Evolutionary conservation across 208 protist species (phyloP).

Genomic region (Blechomonas ayalai): DNA sequence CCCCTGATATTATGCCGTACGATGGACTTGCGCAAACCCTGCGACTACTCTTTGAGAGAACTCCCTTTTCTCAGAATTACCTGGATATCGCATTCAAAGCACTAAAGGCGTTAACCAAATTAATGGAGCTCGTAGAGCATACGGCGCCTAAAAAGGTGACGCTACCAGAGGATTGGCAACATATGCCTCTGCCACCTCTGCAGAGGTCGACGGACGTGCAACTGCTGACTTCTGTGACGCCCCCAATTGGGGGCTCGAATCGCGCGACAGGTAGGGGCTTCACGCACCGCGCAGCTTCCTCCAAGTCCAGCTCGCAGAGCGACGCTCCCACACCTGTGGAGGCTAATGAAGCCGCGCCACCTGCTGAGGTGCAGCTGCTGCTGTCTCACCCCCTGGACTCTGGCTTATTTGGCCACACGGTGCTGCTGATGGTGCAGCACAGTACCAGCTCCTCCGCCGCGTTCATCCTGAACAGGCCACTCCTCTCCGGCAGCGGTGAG

Average conservation of each 20-base stretch:
- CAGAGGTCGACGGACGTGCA: no score
- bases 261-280: no score
- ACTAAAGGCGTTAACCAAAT: constrained; percentile 63
- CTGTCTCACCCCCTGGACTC: constrained; percentile 59
- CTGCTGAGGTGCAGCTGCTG: constrained; percentile 56
- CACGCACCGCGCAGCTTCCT: no score
- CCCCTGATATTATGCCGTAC: constrained; percentile 20
- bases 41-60: constrained; percentile 49
- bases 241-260: no score
- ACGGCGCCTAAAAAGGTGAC: no score
- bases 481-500: constrained; percentile 41
- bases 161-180: no score
- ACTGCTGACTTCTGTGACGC: no score
- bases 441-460: constrained; percentile 53
- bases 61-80: constrained; percentile 55
- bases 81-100: constrained; percentile 66
- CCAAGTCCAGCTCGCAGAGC: no score
- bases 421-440: constrained; percentile 61
- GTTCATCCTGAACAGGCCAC: constrained; percentile 65
- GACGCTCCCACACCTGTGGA: no score
- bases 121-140: no score
- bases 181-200: no score
- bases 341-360: constrained; percentile 9
- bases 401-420: constrained; percentile 60
- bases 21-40: constrained; percentile 20